phyloP scores from a whole-genome alignment of 495 filamentous ascomycete species.

The Wilcoxina mikolae region DNA sequence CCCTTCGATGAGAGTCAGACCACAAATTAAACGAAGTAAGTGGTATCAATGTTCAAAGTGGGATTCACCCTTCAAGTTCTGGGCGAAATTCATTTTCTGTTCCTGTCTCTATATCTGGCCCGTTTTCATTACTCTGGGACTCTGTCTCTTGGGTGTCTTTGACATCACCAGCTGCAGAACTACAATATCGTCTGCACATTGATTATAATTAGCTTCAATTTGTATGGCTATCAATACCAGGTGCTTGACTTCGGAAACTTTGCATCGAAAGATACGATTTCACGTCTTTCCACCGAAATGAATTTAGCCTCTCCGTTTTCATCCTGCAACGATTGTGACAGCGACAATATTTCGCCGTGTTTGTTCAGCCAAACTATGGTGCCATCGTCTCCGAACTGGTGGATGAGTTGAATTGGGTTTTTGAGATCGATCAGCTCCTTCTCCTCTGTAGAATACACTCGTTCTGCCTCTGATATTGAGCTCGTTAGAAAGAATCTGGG shows the following conservation, averaged over 20 bases:
- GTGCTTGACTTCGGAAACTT: not conserved
- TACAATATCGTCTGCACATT: not conserved
- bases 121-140: not conserved
- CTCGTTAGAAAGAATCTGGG: too few relatives aligned
- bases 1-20: not conserved
- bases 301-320: not conserved
- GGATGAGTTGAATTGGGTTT: not conserved
- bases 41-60: not conserved
- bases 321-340: not conserved
- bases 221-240: too few relatives aligned
- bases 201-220: too few relatives aligned
- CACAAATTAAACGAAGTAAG: not conserved
- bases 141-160: not conserved
- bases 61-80: not conserved
- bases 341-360: not conserved
- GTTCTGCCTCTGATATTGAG: too few relatives aligned
- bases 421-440: not conserved
- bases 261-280: not conserved
- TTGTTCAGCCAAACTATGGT: not conserved
- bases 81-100: not conserved
- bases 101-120: not conserved
- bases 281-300: not conserved
- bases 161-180: not conserved
- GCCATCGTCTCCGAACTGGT: not conserved
- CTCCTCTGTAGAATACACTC: constrained; percentile 11